Percentiles rank a stretch among this genome's conserved stretches.
Evolutionary conservation across 257 asterid species (phyloP).

Genomic region (Dorcoceras hygrometricum): DNA sequence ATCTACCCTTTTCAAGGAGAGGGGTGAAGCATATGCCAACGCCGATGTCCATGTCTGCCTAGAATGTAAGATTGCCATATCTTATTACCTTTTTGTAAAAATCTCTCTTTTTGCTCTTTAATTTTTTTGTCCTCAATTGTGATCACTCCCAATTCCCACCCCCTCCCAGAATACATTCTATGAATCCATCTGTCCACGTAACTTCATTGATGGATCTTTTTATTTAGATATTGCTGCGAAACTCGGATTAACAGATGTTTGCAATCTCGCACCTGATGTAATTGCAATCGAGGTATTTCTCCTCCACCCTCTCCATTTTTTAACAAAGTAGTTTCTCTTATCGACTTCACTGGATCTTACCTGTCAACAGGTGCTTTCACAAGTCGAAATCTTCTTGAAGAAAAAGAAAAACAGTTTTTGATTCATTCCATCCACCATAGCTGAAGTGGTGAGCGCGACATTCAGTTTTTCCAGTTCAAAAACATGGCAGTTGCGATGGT

Average conservation of each 20-base stretch:
- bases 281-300: slow-evolving; percentile 72
- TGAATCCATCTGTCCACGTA: neutral
- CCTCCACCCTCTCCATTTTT: slow-evolving; percentile 15
- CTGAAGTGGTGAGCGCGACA: neutral
- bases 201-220: slow-evolving; percentile 7
- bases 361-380: slow-evolving; percentile 52
- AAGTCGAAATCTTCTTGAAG: slow-evolving; percentile 54
- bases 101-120: neutral
- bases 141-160: neutral
- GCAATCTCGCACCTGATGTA: slow-evolving; percentile 51
- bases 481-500: neutral
- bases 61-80: slow-evolving; percentile 48
- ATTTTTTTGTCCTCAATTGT: neutral
- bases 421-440: neutral
- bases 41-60: slow-evolving; percentile 72
- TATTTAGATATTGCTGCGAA: slow-evolving; percentile 59
- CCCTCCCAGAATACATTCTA: neutral
- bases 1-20: slow-evolving; percentile 55
- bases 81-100: neutral
- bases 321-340: neutral
- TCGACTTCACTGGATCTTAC: slow-evolving; percentile 8
- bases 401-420: slow-evolving; percentile 1
- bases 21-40: slow-evolving; percentile 78
- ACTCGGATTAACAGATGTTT: slow-evolving; percentile 56
- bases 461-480: neutral